A percentile compares a stretch with the other conserved stretches of the same genome.
Evolutionary conservation across 2,329 filamentous ascomycete genomes (phyloP).

Genomic region (Sporothrix protearum): DNA sequence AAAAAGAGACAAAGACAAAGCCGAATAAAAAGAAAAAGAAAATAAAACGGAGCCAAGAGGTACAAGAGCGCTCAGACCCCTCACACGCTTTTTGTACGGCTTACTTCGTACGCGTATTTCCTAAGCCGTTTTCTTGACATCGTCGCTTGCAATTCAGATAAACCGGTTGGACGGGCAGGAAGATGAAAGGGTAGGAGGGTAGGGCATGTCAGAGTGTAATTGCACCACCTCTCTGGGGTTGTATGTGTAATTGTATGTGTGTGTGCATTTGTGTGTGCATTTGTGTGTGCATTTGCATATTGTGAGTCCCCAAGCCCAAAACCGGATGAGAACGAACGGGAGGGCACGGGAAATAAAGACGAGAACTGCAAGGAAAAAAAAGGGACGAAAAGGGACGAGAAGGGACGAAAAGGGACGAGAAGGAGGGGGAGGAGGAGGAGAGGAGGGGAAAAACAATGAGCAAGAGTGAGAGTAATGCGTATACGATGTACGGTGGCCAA

Average conservation of each 20-base stretch:
- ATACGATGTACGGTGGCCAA: not conserved
- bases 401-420: not conserved
- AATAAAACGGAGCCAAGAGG: not conserved
- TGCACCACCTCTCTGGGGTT: not conserved
- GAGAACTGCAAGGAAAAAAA: not conserved
- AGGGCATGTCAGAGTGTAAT: constrained; percentile 4
- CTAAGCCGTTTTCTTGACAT: not conserved
- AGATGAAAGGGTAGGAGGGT: constrained; percentile 9
- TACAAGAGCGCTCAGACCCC: not conserved
- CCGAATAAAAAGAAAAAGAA: not conserved
- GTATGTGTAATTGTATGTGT: not conserved
- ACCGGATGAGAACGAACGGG: too few relatives aligned
- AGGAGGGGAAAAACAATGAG: not conserved
- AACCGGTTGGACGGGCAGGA: not conserved
- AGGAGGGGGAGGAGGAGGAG: not conserved
- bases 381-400: not conserved
- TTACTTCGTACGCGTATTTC: not conserved
- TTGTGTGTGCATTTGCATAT: too few relatives aligned
- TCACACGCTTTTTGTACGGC: not conserved
- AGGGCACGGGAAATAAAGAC: not conserved
- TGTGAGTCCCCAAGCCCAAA: not conserved
- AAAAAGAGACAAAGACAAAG: too few relatives aligned
- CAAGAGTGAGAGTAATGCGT: not conserved
- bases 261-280: not conserved
- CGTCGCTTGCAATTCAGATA: not conserved